Percentiles rank a stretch among this genome's conserved stretches.
These are phyloP conservation scores for Diddensiella transvaalensis DNA, from an alignment of 805 yeast species.

Conservation along the genomic window DNA sequence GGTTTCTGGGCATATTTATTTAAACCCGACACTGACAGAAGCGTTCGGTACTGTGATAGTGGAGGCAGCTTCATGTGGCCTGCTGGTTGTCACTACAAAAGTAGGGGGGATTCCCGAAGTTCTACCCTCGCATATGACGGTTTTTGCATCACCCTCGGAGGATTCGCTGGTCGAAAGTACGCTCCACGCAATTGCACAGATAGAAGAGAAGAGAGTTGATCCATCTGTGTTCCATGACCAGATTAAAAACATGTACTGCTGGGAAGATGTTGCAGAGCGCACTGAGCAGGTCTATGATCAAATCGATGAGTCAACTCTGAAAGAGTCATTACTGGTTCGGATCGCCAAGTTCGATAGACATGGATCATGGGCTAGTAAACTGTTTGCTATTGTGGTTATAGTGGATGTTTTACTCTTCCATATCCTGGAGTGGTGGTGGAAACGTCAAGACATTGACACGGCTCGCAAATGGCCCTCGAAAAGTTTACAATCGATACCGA, in stretches of 20 bases:
- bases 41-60: conserved; percentile 97
- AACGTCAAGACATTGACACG: conserved; percentile 63
- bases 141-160: conserved; percentile 84
- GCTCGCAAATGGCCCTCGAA: conserved; percentile 70
- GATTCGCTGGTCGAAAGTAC: conserved; percentile 74
- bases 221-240: conserved; percentile 75
- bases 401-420: conserved; percentile 68
- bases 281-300: conserved; percentile 78
- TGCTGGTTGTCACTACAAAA: conserved; percentile 86
- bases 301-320: conserved; percentile 37
- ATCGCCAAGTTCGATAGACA: conserved; percentile 62
- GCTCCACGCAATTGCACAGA: conserved; percentile 58
- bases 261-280: conserved; percentile 83
- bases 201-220: conserved; percentile 58
- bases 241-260: conserved; percentile 78
- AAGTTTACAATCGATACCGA: background rate
- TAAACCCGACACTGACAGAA: conserved; percentile 92
- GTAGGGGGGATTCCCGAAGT: conserved; percentile 99
- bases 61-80: conserved; percentile 96
- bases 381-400: conserved; percentile 74
- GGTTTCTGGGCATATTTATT: conserved; percentile 88
- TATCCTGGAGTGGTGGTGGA: conserved; percentile 67
- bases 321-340: conserved; percentile 55
- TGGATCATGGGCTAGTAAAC: conserved; percentile 74
- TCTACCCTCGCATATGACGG: conserved; percentile 87